These are phyloP conservation scores for Aspergillus pseudonomiae DNA, from an alignment of 2,329 filamentous ascomycete species.

Conservation along the genomic window DNA sequence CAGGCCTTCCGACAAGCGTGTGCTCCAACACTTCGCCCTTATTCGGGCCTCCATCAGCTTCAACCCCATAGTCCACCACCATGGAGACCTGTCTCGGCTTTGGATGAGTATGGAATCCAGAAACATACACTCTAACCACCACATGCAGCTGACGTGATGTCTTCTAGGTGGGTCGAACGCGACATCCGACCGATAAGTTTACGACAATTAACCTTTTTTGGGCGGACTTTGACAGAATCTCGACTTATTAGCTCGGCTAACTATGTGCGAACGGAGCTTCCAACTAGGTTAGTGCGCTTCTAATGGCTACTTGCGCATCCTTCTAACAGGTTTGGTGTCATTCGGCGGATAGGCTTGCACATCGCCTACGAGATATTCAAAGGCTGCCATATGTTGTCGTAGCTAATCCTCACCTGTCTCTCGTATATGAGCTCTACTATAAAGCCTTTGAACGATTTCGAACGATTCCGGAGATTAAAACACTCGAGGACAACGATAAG, in stretches of 20 bases:
- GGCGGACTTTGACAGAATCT: slow-evolving; percentile 85
- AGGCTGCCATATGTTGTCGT: slow-evolving; percentile 93
- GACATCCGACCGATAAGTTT: slow-evolving; percentile 95
- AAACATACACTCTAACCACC: neutral
- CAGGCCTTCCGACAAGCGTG: slow-evolving; percentile 27
- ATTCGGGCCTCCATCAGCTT: slow-evolving; percentile 25
- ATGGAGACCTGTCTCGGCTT: slow-evolving; percentile 61
- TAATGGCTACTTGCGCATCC: neutral
- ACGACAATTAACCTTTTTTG: slow-evolving; percentile 95
- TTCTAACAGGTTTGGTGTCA: slow-evolving; percentile 10
- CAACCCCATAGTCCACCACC: slow-evolving; percentile 48
- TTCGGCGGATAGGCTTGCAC: slow-evolving; percentile 67
- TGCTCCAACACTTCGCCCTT: slow-evolving; percentile 26
- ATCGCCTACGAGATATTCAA: slow-evolving; percentile 96
- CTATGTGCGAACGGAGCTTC: slow-evolving; percentile 93
- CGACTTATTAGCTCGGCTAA: slow-evolving; percentile 93
- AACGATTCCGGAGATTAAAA: slow-evolving; percentile 79
- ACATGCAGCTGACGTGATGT: slow-evolving; percentile 18
- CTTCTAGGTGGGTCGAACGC: slow-evolving; percentile 80
- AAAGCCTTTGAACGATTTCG: slow-evolving; percentile 92
- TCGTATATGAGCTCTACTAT: slow-evolving; percentile 97
- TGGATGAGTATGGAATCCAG: slow-evolving; percentile 58
- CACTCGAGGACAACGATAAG: slow-evolving; percentile 83
- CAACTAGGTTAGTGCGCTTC: slow-evolving; percentile 64
- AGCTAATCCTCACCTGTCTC: slow-evolving; percentile 89